Evolutionary conservation across 1,284 basidiomycete genomes (phyloP).

Genomic region (Apiotrichum veenhuisii): DNA sequence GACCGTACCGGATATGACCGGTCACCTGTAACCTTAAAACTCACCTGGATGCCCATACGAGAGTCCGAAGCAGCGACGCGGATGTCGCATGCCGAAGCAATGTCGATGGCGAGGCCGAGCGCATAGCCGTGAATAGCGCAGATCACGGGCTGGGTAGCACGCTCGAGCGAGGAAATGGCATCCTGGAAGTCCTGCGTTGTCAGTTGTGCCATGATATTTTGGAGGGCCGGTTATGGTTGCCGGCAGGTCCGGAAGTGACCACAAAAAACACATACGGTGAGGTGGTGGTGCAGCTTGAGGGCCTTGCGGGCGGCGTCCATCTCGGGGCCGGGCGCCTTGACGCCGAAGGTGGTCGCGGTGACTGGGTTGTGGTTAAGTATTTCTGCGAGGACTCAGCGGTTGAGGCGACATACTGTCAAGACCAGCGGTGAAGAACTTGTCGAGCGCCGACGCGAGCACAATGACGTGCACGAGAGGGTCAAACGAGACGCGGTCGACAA

Average conservation of each 20-base stretch:
- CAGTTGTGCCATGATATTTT: slow-evolving; percentile 1
- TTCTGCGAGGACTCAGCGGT: neutral
- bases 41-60: slow-evolving; percentile 72
- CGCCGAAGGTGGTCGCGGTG: slow-evolving; percentile 8
- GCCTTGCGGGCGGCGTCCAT: slow-evolving; percentile 59
- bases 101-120: slow-evolving; percentile 68
- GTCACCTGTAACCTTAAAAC: neutral
- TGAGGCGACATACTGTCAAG: slow-evolving; percentile 61
- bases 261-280: slow-evolving; percentile 56
- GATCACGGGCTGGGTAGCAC: slow-evolving; percentile 79
- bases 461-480: slow-evolving; percentile 64
- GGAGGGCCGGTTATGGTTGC: too few species aligned
- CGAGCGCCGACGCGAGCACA: slow-evolving; percentile 65
- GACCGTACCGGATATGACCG: slow-evolving; percentile 9
- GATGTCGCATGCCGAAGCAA: slow-evolving; percentile 76
- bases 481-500: slow-evolving; percentile 59
- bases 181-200: slow-evolving; percentile 59
- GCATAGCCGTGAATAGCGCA: slow-evolving; percentile 73
- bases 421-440: slow-evolving; percentile 74
- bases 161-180: slow-evolving; percentile 66
- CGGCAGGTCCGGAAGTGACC: too few species aligned
- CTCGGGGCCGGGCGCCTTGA: slow-evolving; percentile 19
- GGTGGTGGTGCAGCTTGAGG: slow-evolving; percentile 54
- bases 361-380: slow-evolving; percentile 1
- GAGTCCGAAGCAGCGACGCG: slow-evolving; percentile 65